Percentiles rank a stretch among this genome's conserved stretches.
Conservation (phyloP, 2,329 filamentous ascomycete species). For the Aspergillus chevalieri region DNA sequence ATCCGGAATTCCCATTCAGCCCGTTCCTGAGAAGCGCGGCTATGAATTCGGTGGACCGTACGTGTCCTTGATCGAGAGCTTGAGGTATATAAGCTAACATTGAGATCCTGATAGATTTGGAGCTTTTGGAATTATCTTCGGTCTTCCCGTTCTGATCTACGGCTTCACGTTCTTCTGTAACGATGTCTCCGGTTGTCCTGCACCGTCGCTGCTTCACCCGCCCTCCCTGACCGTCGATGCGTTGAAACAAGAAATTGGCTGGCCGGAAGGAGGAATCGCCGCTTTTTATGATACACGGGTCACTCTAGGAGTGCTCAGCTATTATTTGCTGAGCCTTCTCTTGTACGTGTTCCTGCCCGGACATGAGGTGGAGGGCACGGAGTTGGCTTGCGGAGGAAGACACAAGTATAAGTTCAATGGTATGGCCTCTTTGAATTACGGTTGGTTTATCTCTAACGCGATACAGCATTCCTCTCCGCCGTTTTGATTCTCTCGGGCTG, state of each 20-base stretch:
- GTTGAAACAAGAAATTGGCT: conserved; percentile 74
- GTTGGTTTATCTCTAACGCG: conserved; percentile 8
- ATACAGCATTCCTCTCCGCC: conserved; percentile 66
- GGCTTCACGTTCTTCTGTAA: conserved; percentile 78
- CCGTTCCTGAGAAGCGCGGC: conserved; percentile 36
- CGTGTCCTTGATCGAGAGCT: conserved; percentile 14
- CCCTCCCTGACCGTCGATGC: conserved; percentile 63
- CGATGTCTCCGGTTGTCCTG: conserved; percentile 82
- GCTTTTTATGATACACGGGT: conserved; percentile 66
- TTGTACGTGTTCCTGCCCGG: conserved; percentile 74
- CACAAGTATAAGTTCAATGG: conserved; percentile 79
- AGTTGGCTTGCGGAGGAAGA: conserved; percentile 63
- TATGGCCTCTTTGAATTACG: conserved; percentile 29
- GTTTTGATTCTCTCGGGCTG: conserved; percentile 65
- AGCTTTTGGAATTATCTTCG: conserved; percentile 70
- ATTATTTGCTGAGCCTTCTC: conserved; percentile 69
- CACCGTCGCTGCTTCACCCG: conserved; percentile 70
- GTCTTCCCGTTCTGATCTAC: conserved; percentile 71
- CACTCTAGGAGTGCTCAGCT: conserved; percentile 64
- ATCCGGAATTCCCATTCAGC: conserved; percentile 27
- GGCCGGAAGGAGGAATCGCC: conserved; percentile 64
- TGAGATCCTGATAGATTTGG: conserved; percentile 54
- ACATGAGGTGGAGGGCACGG: conserved; percentile 61
- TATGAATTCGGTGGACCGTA: conserved; percentile 46
- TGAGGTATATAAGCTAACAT: conserved; percentile 6